Conservation (phyloP, 139 green algal genomes). For the Chlamydomonas incerta region DNA sequence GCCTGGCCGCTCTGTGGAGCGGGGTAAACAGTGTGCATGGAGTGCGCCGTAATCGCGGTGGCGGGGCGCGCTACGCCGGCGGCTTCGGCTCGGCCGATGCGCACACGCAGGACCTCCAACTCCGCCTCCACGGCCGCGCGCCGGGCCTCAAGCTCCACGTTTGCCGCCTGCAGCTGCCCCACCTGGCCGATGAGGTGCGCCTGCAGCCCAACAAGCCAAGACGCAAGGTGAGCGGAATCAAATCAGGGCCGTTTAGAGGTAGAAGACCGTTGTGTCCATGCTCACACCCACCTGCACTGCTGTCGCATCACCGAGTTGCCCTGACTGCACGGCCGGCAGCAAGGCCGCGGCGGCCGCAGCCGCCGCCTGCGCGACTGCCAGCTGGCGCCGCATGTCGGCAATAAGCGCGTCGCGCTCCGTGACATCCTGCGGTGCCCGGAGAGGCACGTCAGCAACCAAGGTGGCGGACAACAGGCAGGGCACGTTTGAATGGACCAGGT, state of each 20-base stretch:
- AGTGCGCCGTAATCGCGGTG: not conserved
- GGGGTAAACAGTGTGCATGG: too few relatives aligned
- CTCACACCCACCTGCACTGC: not conserved
- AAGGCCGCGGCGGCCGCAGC: not conserved
- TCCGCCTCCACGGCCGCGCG: slow-evolving; percentile 1
- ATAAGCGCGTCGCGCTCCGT: slow-evolving; percentile 12
- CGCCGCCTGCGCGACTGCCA: slow-evolving; percentile 2
- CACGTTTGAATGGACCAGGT: too few relatives aligned
- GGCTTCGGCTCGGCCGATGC: not conserved
- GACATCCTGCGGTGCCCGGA: not conserved
- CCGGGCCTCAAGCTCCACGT: slow-evolving; percentile 19
- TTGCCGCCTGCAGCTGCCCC: slow-evolving; percentile 16
- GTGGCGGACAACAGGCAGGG: too few relatives aligned
- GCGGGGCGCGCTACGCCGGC: not conserved
- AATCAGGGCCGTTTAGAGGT: too few relatives aligned
- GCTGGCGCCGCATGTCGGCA: slow-evolving; percentile 1
- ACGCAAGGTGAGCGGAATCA: too few relatives aligned
- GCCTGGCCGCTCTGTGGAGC: not conserved
- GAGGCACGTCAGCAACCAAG: too few relatives aligned
- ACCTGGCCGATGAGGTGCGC: slow-evolving; percentile 31
- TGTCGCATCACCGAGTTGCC: slow-evolving; percentile 10
- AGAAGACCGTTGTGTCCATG: too few relatives aligned
- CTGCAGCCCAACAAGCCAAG: not conserved
- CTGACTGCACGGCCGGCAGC: slow-evolving; percentile 5
- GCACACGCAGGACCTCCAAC: slow-evolving; percentile 10